Evolutionary conservation across 768 basidiomycete genomes (phyloP), one percentile per base, ranked within the genome.

Genomic region (Cyclocybe aegerita): DNA sequence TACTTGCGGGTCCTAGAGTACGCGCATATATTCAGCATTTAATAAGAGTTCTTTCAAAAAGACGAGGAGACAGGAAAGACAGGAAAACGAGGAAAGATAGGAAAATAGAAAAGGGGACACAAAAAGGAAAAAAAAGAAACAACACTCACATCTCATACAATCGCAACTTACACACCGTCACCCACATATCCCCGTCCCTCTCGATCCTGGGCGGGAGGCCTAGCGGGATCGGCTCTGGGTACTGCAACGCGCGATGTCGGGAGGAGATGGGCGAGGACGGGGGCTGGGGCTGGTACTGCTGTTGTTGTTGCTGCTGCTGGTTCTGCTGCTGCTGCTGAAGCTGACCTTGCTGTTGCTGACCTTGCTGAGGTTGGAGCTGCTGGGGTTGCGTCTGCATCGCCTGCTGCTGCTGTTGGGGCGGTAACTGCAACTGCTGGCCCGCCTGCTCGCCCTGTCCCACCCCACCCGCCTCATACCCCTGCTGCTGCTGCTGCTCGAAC

Each of bases 81-180:
- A n/a, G n/a, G n/a, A n/a, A n/a, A n/a, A n/a, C n/a, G n/a, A n/a
- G n/a, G n/a, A n/a, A n/a, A n/a, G 30, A 48, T 17, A 23, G 5
- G 10, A 42, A 37, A 39, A 4, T 12, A 7, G 16, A 37, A 37
- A 43, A 43, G 10, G 39, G 4, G 36, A 53, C n/a, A 35, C 35
- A 46, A 55, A 35, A 10, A 50, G 49, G 51, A 41, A 15, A 31
- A n/a, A 39, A 42, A 35, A 39, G 44, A 43, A 48, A 43, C 14
- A 38, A 48, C 7, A 62, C 64, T 49, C 11, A 65, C 64, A 65
- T 57, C 48, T 63, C 62, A 55, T 56, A 63, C 31, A 65, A 56
- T 10, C 64, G 49, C 39, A 59, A 38, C 50, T 63, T 62, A 46
- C 64, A 65, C 32, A 62, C 64, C 39, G 50, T 57, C 51, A 61